Base-by-base conservation (phyloP, 345 rosid genomes). In the Pistacia integerrima region DNA sequence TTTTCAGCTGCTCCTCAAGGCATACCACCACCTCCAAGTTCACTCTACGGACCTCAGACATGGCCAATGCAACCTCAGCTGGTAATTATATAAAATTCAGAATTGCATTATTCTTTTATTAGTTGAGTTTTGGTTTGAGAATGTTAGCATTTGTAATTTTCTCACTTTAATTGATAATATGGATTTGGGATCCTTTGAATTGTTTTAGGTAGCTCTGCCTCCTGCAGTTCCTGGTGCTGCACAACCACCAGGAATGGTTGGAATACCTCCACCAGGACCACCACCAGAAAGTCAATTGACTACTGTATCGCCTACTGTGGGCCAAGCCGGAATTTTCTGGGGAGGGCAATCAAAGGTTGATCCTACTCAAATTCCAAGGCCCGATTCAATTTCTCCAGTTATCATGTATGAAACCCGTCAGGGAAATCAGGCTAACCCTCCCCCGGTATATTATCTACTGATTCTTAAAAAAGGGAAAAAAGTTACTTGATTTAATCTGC, bases 311-410 rank as follows among this genome's bases (percentile, higher is more conserved):
- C 88, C 94, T 78, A 89, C 87, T 61, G 79, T 90, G 77, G 93
- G 93, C 57, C 94, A 90, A 81, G 74, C 89, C 75, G 97, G 95
- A 79, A 81, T 84, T 62, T 71, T 97, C 76, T 54, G 76, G 67
- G 80, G 90, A 48, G 94, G 88, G 48, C 25, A 16, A 69, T 61
- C 92, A 58, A 91, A 84, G 85, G 91, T 93, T 55, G 97, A 93
- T 82, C 97, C 93, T 70, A 86, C 84, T 83, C 97, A 93, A 86
- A 93, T 94, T 78, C 98, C 98, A 38, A 86, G 97, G 84, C 98
- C 98, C 12, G 84, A 91, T 49, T 94, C 97, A 64, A 79, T 86
- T 85, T 84, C 97, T 65, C 78, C 94, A 52, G 84, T 86, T 25
- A 64, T 75, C 33, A 67, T 90, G 64, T 90, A 90, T 84, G 97